Evolutionary conservation across 257 asterid species (phyloP).

Genomic region (Nicotiana attenuata): DNA sequence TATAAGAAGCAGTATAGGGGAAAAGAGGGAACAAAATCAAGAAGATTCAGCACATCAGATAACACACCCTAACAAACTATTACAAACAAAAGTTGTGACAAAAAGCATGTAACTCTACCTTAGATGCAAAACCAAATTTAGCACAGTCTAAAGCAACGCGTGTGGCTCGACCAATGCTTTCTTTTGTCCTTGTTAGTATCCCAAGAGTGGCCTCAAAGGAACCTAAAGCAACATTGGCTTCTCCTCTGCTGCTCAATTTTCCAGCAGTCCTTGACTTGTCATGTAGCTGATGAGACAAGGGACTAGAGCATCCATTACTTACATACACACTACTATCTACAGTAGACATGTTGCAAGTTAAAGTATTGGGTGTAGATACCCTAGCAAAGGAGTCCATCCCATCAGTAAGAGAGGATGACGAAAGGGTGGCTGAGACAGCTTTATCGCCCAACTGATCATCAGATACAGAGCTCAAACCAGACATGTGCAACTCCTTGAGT

Average conservation of each 20-base stretch:
- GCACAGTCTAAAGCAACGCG: slow-evolving; percentile 85
- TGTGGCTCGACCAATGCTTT: slow-evolving; percentile 80
- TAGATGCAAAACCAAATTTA: slow-evolving; percentile 70
- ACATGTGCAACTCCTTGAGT: slow-evolving; percentile 19
- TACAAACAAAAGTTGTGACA: neutral
- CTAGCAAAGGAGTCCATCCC: slow-evolving; percentile 45
- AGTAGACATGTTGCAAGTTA: slow-evolving; percentile 40
- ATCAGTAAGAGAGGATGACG: slow-evolving; percentile 56
- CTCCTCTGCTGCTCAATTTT: slow-evolving; percentile 55
- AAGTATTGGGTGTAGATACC: slow-evolving; percentile 49
- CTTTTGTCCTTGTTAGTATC: slow-evolving; percentile 78
- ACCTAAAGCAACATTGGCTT: slow-evolving; percentile 41
- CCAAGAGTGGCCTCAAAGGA: slow-evolving; percentile 66
- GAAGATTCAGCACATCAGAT: neutral
- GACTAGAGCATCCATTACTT: slow-evolving; percentile 43
- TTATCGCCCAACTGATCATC: slow-evolving; percentile 38
- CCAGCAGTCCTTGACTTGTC: slow-evolving; percentile 46
- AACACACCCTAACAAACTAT: neutral
- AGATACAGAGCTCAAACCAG: slow-evolving; percentile 38
- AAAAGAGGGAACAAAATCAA: neutral
- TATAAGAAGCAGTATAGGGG: neutral
- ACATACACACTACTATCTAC: slow-evolving; percentile 38
- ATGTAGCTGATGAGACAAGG: slow-evolving; percentile 42
- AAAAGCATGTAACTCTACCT: slow-evolving; percentile 38
- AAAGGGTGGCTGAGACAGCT: slow-evolving; percentile 40